Conservation (phyloP, 202 grass and related monocot genomes). For the Musa balbisiana region DNA sequence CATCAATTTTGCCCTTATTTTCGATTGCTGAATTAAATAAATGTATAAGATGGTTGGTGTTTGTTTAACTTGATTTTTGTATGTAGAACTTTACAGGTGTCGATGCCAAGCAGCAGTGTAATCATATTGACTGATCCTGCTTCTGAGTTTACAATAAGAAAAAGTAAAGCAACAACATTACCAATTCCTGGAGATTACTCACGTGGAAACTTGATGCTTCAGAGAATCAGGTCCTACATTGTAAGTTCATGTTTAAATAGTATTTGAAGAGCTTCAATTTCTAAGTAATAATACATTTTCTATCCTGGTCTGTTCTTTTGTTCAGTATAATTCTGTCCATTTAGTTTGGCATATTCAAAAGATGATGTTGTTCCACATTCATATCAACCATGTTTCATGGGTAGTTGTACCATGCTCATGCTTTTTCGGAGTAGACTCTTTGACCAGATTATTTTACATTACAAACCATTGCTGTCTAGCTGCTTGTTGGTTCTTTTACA, state of each 20-base stretch:
- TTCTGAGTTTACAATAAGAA: slow-evolving; percentile 53
- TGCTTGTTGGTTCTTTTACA: no score
- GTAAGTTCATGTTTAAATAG: slow-evolving; percentile 31
- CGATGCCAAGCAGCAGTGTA: slow-evolving; percentile 74
- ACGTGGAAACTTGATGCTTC: slow-evolving; percentile 82
- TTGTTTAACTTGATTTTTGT: slow-evolving; percentile 57
- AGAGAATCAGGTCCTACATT: slow-evolving; percentile 88
- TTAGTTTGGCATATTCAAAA: no score
- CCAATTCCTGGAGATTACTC: slow-evolving; percentile 78
- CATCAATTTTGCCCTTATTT: neutral
- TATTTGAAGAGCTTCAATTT: neutral
- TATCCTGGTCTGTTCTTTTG: no score
- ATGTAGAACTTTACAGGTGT: slow-evolving; percentile 76
- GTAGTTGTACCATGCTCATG: no score
- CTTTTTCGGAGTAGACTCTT: no score
- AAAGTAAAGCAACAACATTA: slow-evolving; percentile 34
- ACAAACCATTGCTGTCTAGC: no score
- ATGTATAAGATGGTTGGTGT: neutral
- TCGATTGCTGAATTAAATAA: neutral
- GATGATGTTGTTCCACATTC: no score
- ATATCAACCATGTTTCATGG: no score
- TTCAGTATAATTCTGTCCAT: no score
- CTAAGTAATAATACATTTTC: no score
- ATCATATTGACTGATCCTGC: slow-evolving; percentile 78
- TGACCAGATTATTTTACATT: no score